Base-by-base conservation (phyloP, 306 rosid genomes). In the Ochetophila trinervis region DNA sequence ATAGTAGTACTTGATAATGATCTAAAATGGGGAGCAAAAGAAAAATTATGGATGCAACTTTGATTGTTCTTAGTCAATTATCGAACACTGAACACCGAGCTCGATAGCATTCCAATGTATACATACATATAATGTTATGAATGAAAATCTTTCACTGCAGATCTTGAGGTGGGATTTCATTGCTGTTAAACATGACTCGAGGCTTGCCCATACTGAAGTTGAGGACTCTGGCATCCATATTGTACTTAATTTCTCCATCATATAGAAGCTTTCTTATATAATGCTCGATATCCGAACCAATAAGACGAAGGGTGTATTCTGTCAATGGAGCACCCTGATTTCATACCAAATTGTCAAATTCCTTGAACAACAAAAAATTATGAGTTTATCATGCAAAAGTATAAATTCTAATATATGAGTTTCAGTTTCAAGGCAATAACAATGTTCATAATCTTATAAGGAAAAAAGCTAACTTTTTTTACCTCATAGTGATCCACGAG, bases 201-300 rank as follows among this genome's bases (percentile, higher is more conserved):
- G 99, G 99, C 83, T 93, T 93, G 6, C 99, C 99, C 99, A 93
- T 93, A 88, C 97, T 89, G 91, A 93, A 93, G 79, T 93, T 93
- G 70, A 90, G 91, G 35, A 72, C 85, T 70, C 69, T 83, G 6
- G 97, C 96, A 71, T 90, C 77, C 99, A 93, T 90, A 75, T 90
- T 93, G 77, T 93, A 86, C 61, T 84, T 86, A 53, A 86, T 84
- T 65, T 84, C 85, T 23, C 89, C 87, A 65, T 76, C 89, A 57
- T 68, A 84, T 10, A 84, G 68, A 67, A 86, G 58, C 80, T 84
- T 84, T 76, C 87, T 76, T 79, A 84, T 87, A 74, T 82, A 87
- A 58, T 87, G 99, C 82, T 93, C 97, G 64, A 93, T 76, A 77
- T 90, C 99, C 3, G 97, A 93, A 68, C 99, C 97, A 50, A 93